Conservation (phyloP, 2,329 filamentous ascomycete species). For the Colletotrichum gloeosporioides region DNA sequence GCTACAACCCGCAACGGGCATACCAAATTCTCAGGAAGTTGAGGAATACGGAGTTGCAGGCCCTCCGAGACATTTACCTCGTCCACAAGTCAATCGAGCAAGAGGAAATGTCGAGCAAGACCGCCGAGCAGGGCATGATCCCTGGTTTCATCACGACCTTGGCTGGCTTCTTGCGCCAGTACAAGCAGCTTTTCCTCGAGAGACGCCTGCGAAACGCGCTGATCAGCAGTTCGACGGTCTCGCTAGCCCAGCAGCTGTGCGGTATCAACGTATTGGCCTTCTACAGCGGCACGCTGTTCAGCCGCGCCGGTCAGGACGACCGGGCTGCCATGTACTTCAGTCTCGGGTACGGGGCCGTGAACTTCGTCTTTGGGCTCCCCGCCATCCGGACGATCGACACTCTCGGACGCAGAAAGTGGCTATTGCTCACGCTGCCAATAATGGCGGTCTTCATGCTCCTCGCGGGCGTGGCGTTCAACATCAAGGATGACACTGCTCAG, state of each 20-base stretch:
- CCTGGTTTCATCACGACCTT: constrained; percentile 21
- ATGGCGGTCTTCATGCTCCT: constrained; percentile 48
- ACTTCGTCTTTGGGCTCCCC: constrained; percentile 46
- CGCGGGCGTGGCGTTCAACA: constrained; percentile 38
- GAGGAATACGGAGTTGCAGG: constrained; percentile 46
- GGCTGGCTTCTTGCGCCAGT: constrained; percentile 31
- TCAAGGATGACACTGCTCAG: constrained; percentile 23
- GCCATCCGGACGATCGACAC: constrained; percentile 45
- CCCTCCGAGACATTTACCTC: constrained; percentile 45
- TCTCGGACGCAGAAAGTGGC: constrained; percentile 47
- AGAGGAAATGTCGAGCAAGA: constrained; percentile 16
- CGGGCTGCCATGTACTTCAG: constrained; percentile 35
- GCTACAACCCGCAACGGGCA: constrained; percentile 37
- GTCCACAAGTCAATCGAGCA: constrained; percentile 37
- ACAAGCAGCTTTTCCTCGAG: constrained; percentile 30
- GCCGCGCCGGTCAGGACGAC: constrained; percentile 21
- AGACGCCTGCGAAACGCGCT: constrained; percentile 35
- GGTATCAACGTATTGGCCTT: constrained; percentile 48
- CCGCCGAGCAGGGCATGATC: not conserved
- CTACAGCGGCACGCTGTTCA: constrained; percentile 40
- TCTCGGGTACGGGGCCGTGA: constrained; percentile 41
- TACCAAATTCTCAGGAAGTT: constrained; percentile 37
- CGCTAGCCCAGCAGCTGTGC: constrained; percentile 36
- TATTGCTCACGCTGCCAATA: constrained; percentile 45
- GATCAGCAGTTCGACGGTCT: constrained; percentile 35